Evolutionary conservation across 768 basidiomycete species (phyloP), one percentile per base, ranked within the genome.

Genomic region (Auriscalpium orientale): DNA sequence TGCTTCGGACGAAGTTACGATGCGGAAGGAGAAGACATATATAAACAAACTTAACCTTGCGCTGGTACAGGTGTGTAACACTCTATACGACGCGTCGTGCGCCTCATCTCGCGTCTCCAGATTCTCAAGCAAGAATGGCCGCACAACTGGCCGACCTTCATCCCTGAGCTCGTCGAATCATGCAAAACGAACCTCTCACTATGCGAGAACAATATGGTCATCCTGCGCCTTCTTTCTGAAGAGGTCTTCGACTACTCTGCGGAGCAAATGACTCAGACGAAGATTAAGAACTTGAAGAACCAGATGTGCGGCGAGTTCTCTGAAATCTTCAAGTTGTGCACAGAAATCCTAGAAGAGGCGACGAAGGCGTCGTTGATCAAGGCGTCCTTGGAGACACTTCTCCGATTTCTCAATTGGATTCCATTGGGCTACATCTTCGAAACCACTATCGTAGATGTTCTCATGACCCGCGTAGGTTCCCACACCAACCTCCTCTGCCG

Each of bases 171-270:
- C 47, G 94, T 98, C 57, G 88, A 94, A 63, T 97, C 95, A 8
- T 98, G 95, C 46, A 95, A 95, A 72, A 92, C 91, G 45, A 98
- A 94, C 68, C 82, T 98, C 43, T 86, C 91, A 2, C 81, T 98
- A 34, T 98, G 97, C 79, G 97, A 99, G 75, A 99, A 99, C 80
- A 99, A 99, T 75, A 99, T 99, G 97, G 82, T 93, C 70, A 98
- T 99, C 68, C 79, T 98, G 64, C 91, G 91, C 67, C 79, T 99
- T 12, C 80, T 98, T n/a, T 95, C 93, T 0, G 97, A 99, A 68
- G 97, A 99, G 71, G 92, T 99, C 56, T 99, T 99, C 67, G 97
- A 99, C 71, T 99, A 88, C 72, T 97, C 94, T 4, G 93, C 97
- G 3, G 97, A 99, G 64, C 92, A 95, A 71, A 89, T 99, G 93